phyloP scores from a whole-genome alignment of 1,139 yeast species.

The Zygotorulaspora mrakii region DNA sequence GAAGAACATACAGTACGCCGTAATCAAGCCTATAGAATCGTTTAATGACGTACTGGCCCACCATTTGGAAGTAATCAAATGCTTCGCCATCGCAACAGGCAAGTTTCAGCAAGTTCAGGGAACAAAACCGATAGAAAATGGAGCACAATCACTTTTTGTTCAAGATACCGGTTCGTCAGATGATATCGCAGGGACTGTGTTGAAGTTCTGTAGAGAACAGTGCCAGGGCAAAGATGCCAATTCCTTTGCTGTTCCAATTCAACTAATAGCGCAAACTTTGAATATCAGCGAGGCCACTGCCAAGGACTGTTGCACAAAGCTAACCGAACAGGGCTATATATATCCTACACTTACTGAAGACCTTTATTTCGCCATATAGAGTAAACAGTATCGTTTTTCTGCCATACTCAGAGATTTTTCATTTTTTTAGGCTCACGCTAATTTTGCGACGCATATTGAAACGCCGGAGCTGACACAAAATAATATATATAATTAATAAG shows the following conservation, averaged over 20 bases:
- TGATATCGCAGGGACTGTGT: constrained; percentile 41
- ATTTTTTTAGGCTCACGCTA: neutral
- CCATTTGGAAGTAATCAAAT: constrained; percentile 64
- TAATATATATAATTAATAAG: no score
- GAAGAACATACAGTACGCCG: constrained; percentile 62
- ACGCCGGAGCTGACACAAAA: constrained; percentile 10
- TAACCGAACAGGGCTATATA: constrained; percentile 62
- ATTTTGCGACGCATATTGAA: neutral
- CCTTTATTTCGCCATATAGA: constrained; percentile 48
- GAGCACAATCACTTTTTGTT: constrained; percentile 46
- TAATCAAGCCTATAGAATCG: constrained; percentile 58
- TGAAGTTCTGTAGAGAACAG: constrained; percentile 49
- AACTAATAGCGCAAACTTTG: constrained; percentile 55
- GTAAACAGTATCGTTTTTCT: neutral
- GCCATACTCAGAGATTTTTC: no score
- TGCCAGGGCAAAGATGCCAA: constrained; percentile 47
- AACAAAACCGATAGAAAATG: constrained; percentile 16
- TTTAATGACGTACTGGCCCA: constrained; percentile 77
- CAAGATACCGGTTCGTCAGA: constrained; percentile 39
- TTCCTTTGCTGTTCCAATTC: constrained; percentile 71
- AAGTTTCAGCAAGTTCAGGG: constrained; percentile 22
- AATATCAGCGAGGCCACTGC: constrained; percentile 50
- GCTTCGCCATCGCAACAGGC: constrained; percentile 47
- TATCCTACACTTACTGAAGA: constrained; percentile 67
- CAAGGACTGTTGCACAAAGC: constrained; percentile 46